Percentiles rank a stretch among this genome's conserved stretches.
Conservation (phyloP, 2,329 filamentous ascomycete genomes). For the Exophiala bonariae region DNA sequence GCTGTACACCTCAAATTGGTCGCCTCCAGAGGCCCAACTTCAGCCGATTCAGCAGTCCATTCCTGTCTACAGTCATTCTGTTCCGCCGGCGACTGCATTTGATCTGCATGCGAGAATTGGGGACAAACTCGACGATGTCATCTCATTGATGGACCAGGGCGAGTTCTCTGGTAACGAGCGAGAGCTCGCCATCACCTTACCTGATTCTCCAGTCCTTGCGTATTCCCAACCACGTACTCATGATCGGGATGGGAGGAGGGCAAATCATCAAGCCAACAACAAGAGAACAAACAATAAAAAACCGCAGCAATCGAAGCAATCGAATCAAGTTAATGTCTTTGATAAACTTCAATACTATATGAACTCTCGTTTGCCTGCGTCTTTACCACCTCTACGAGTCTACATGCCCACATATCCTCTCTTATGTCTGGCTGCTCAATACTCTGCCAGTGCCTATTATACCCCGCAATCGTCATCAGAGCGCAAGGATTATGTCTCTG, state of each 20-base stretch:
- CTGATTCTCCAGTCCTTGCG: slow-evolving; percentile 4
- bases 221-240: slow-evolving; percentile 1
- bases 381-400: slow-evolving; percentile 67
- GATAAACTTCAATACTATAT: slow-evolving; percentile 76
- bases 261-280: not conserved
- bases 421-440: slow-evolving; percentile 74
- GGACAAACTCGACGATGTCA: slow-evolving; percentile 64
- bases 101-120: slow-evolving; percentile 55
- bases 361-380: slow-evolving; percentile 70
- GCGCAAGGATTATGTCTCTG: slow-evolving; percentile 67
- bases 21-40: slow-evolving; percentile 9
- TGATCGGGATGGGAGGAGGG: slow-evolving; percentile 5
- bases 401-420: slow-evolving; percentile 76
- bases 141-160: slow-evolving; percentile 72
- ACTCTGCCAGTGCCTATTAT: slow-evolving; percentile 73
- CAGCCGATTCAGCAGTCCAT: slow-evolving; percentile 8
- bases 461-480: slow-evolving; percentile 60
- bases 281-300: not conserved
- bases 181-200: slow-evolving; percentile 26
- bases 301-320: slow-evolving; percentile 32
- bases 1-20: not conserved
- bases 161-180: slow-evolving; percentile 48
- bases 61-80: not conserved
- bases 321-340: slow-evolving; percentile 60
- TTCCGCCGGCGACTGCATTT: not conserved